Evolutionary conservation across 2,329 filamentous ascomycete genomes (phyloP).

Genomic region (Ophiocordyceps robertsii): DNA sequence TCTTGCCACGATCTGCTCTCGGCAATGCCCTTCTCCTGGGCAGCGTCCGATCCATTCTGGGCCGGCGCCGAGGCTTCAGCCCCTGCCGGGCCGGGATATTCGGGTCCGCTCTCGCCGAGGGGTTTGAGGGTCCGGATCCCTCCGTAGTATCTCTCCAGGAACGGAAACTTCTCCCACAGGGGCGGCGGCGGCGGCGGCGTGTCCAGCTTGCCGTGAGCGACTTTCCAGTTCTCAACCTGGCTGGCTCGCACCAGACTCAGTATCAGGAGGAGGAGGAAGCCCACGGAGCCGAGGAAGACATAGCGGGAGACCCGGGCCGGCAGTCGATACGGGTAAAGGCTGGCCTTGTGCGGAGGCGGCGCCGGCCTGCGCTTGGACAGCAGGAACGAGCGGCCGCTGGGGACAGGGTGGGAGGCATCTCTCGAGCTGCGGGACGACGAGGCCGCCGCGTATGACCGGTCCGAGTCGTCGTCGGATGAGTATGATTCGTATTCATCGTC

Average conservation of each 20-base stretch:
- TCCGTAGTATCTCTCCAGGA: slow-evolving; percentile 80
- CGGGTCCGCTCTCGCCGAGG: slow-evolving; percentile 53
- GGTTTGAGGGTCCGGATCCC: slow-evolving; percentile 63
- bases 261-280: slow-evolving; percentile 63
- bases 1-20: slow-evolving; percentile 21
- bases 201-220: slow-evolving; percentile 37
- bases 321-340: slow-evolving; percentile 41
- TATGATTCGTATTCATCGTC: slow-evolving; percentile 35
- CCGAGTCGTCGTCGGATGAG: slow-evolving; percentile 30
- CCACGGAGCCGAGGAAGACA: slow-evolving; percentile 59
- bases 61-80: slow-evolving; percentile 14
- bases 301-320: slow-evolving; percentile 65
- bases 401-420: slow-evolving; percentile 30
- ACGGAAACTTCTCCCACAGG: slow-evolving; percentile 73
- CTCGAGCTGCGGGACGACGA: slow-evolving; percentile 41
- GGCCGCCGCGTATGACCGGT: slow-evolving; percentile 27
- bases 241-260: slow-evolving; percentile 62
- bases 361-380: slow-evolving; percentile 18
- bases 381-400: slow-evolving; percentile 28
- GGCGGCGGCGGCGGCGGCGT: slow-evolving; percentile 46
- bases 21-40: slow-evolving; percentile 10
- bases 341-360: slow-evolving; percentile 8
- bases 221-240: slow-evolving; percentile 50
- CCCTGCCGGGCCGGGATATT: slow-evolving; percentile 64
- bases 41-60: slow-evolving; percentile 5